Conservation (phyloP, 2,329 filamentous ascomycete genomes). For the Talaromyces atroroseus region DNA sequence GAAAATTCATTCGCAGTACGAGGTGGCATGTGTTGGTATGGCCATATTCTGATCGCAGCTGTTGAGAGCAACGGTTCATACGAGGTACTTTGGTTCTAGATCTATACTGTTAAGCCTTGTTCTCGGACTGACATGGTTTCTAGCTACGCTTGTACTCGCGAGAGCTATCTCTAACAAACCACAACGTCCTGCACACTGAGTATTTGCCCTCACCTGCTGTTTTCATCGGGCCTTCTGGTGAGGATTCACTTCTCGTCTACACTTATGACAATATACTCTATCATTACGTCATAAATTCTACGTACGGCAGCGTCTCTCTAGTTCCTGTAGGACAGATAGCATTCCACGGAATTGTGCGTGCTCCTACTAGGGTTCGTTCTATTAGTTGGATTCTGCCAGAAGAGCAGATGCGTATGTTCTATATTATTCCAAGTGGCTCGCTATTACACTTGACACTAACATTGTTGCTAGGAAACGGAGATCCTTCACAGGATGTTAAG, state of each 20-base stretch:
- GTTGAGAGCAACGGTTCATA: conserved; percentile 80
- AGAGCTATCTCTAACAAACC: conserved; percentile 69
- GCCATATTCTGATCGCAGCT: conserved; percentile 87
- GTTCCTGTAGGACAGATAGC: conserved; percentile 97
- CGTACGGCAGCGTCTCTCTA: conserved; percentile 65
- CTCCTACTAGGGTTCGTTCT: conserved; percentile 83
- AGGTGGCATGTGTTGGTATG: conserved; percentile 98
- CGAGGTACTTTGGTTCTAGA: conserved; percentile 47
- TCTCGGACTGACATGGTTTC: conserved; percentile 15
- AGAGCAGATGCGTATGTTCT: conserved; percentile 63
- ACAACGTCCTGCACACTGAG: conserved; percentile 69
- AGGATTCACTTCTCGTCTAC: conserved; percentile 92
- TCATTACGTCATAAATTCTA: conserved; percentile 80
- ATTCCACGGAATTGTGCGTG: conserved; percentile 91
- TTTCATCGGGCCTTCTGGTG: conserved; percentile 78
- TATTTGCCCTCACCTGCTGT: conserved; percentile 80
- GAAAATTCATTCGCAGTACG: conserved; percentile 90
- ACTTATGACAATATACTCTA: conserved; percentile 95
- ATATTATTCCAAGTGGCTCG: neutral
- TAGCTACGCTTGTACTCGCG: conserved; percentile 85
- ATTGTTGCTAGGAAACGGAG: conserved; percentile 60
- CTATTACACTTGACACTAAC: conserved; percentile 14
- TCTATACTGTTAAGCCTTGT: neutral
- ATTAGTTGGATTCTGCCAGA: conserved; percentile 96
- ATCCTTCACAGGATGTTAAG: conserved; percentile 91